Base-by-base conservation (phyloP, 2,329 filamentous ascomycete species). In the Triangularia setosa region DNA sequence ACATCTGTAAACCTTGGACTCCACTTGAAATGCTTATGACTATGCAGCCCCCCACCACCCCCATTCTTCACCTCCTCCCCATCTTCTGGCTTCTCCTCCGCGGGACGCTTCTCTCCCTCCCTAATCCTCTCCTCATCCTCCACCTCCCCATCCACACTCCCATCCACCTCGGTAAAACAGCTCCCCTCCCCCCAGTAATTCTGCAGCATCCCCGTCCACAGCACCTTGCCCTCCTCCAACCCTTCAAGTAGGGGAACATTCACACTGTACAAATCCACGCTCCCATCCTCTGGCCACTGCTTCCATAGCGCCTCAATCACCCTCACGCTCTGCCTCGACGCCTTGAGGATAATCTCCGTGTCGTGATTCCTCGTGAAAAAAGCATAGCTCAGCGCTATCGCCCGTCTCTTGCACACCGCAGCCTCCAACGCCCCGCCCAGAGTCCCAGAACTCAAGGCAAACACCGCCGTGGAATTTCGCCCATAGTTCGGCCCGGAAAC, bases 11-110 rank as follows among this genome's bases (percentile, higher is more conserved):
- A 95, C 68, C 86, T 87, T 2, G 94, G 95, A 57, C 91, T 87
- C 95, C 95, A 98, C 78, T 94, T 96, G 82, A 97, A 98, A 77
- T 96, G 91, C 75, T 91, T 92, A 76, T 96, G 92, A 63, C 81
- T 84, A 74, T 92, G 88, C 28, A 83, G 79, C 48, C 78, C 72
- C 4, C 63, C n/a, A n/a, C 48, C 78, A 72, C 3, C 63, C 8
- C 30, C 30, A 33, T 5, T 63, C 44, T 71, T 69, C 69, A 64
- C 62, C 5, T 63, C 67, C 3, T 74, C 74, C 55, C 73, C 40
- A n/a, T n/a, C n/a, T n/a, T n/a, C n/a, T n/a, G 71, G 78, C 55
- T 77, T 78, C 58, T 80, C 79, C 21, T 59, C 65, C 25, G 60
- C 55, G 68, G 55, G 65, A 69, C 69, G 79, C 23, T 82, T 81